A percentile compares a stretch with the other conserved stretches of the same genome.
Conservation (phyloP, 2,329 filamentous ascomycete genomes). For the Sarocladiaceae sp. region DNA sequence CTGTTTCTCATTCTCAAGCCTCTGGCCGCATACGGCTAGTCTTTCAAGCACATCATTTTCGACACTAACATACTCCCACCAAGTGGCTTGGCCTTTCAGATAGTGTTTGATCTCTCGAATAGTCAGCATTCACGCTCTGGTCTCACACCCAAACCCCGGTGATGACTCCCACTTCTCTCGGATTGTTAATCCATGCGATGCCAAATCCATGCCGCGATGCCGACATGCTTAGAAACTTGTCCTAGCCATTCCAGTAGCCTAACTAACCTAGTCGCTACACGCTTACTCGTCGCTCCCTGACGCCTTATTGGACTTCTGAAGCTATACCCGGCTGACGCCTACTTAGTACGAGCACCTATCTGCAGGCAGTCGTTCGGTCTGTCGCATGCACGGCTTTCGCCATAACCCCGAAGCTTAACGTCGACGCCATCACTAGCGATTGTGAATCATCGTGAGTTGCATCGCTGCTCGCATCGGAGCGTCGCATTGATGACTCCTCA, state of each 20-base stretch:
- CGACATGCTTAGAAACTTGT: background rate
- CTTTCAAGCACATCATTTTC: background rate
- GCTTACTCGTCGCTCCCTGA: background rate
- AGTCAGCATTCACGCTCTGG: background rate
- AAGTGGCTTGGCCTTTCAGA: background rate
- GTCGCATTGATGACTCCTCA: background rate
- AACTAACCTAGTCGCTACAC: background rate
- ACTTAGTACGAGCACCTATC: too few species aligned
- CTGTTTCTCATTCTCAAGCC: background rate
- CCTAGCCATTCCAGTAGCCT: background rate
- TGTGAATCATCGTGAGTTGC: background rate
- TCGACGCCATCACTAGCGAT: background rate
- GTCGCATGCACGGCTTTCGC: too few species aligned
- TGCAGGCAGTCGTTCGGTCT: too few species aligned
- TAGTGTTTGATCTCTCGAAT: background rate
- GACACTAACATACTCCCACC: background rate
- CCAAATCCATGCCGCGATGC: background rate
- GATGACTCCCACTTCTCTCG: background rate
- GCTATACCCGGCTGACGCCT: background rate
- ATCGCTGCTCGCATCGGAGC: background rate
- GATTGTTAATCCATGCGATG: conserved; percentile 7
- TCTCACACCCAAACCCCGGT: background rate
- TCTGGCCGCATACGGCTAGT: background rate
- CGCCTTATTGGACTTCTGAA: background rate
- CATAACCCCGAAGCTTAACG: conserved; percentile 2